Base-by-base conservation (phyloP, 1,139 yeast species). In the Suhomyces bribrorum region DNA sequence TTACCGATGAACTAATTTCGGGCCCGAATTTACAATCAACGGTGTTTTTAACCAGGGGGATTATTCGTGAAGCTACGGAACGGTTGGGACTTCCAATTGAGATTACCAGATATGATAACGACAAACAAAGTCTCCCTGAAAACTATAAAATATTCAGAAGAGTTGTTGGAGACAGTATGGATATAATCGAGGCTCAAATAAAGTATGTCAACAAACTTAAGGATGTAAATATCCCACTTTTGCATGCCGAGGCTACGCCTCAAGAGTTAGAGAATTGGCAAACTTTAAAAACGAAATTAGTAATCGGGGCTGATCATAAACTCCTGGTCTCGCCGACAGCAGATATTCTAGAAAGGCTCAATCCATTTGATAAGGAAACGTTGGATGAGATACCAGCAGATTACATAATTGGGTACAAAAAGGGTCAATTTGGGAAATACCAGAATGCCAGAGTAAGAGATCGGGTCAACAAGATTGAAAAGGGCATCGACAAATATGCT, bases 81-180 rank as follows among this genome's bases (percentile, higher is more conserved):
- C 34, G 33, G 29, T 49, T 64, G 18, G 41, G 37, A 5, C 46
- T 66, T 12, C 68, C 69, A 0, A 34, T 40, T 9, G 69, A 63
- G 26, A 32, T 35, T 2, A 36, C 34, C 2, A 35, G 31, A 25
- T 48, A 48, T 34, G 43, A 41, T 16, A 40, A 38, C 15, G 37
- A 38, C 26, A 42, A 39, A 31, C 38, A 14, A 3, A 33, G 43
- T n/a, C 38, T 51, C 5, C 54, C 64, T 2, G 71, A 66, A 36
- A 51, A 56, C 41, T 61, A 59, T 45, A 56, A 57, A 32, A 64
- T 64, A 5, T 34, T 64, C 31, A 47, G 61, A 27, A 43, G 63
- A 32, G 40, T 64, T 2, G 50, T 59, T 5, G 54, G 59, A 7
- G 38, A 35, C 11, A 22, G 29, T 4, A 32, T 44, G 45, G 44